These are phyloP conservation scores for Ogataea polymorpha DNA, from an alignment of 805 yeast species.

Conservation along the genomic window DNA sequence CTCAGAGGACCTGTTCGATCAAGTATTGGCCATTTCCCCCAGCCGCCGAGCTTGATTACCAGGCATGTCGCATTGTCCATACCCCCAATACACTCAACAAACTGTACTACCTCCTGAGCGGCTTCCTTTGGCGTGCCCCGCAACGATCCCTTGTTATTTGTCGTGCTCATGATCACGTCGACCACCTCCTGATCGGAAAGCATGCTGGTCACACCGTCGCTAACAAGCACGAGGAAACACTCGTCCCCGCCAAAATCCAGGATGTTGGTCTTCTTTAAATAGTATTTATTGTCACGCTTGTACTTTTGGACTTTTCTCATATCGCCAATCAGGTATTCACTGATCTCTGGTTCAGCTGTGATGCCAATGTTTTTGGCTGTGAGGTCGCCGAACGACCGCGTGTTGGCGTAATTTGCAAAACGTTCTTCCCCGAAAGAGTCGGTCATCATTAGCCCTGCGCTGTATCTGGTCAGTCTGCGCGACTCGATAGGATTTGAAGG, in stretches of 20 bases:
- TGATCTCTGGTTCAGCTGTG: slow-evolving; percentile 87
- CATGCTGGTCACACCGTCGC: slow-evolving; percentile 84
- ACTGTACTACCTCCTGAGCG: slow-evolving; percentile 80
- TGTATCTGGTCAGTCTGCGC: slow-evolving; percentile 60
- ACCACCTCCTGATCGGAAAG: slow-evolving; percentile 88
- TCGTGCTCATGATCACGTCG: slow-evolving; percentile 74
- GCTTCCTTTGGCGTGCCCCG: slow-evolving; percentile 81
- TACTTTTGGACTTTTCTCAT: slow-evolving; percentile 36
- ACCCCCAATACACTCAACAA: slow-evolving; percentile 82
- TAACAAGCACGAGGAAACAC: slow-evolving; percentile 73
- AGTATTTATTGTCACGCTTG: slow-evolving; percentile 22
- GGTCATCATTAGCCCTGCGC: slow-evolving; percentile 63
- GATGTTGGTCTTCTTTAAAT: slow-evolving; percentile 18
- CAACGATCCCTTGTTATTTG: slow-evolving; percentile 58
- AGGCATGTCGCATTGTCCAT: slow-evolving; percentile 95
- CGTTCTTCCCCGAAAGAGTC: slow-evolving; percentile 94
- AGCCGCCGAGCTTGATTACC: slow-evolving; percentile 75
- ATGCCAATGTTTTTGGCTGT: slow-evolving; percentile 80
- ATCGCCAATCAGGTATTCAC: slow-evolving; percentile 67
- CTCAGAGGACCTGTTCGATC: slow-evolving; percentile 84
- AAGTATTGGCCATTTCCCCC: slow-evolving; percentile 89
- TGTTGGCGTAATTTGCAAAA: slow-evolving; percentile 77
- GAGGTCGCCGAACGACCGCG: slow-evolving; percentile 90
- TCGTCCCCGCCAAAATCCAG: slow-evolving; percentile 75
- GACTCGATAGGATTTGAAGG: slow-evolving; percentile 81